A percentile compares a stretch with the other conserved stretches of the same genome.
Evolutionary conservation across 352 stramenopile genomes (phyloP).

Genomic region (Plasmopara muralis): DNA sequence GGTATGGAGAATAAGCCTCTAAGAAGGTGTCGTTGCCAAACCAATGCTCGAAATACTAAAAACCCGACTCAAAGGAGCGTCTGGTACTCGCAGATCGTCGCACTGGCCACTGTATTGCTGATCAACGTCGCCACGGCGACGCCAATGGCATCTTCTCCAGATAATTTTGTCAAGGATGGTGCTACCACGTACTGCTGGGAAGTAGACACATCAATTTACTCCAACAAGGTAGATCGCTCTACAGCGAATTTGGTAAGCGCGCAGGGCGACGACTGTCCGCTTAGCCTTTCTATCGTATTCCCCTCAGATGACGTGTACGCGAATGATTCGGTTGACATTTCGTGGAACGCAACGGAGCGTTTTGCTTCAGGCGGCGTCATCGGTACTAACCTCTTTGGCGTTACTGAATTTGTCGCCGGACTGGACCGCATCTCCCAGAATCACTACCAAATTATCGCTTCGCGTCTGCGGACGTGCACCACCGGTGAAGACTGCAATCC

Average conservation of each 20-base stretch:
- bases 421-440: conserved; percentile 49
- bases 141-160: conserved; percentile 13
- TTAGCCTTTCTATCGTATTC: conserved; percentile 42
- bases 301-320: conserved; percentile 39
- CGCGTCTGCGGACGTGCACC: conserved; percentile 43
- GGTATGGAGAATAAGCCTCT: conserved; percentile 6
- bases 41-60: conserved; percentile 1
- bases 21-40: conserved; percentile 9
- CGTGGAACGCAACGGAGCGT: conserved; percentile 59
- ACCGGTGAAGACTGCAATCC: conserved; percentile 46
- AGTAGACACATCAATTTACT: conserved; percentile 47
- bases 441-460: conserved; percentile 48
- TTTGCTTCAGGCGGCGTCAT: conserved; percentile 25
- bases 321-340: conserved; percentile 50
- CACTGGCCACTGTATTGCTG: conserved; percentile 11
- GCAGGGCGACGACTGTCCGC: conserved; percentile 40
- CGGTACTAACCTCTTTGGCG: conserved; percentile 38
- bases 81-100: conserved; percentile 4
- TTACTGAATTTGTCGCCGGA: conserved; percentile 34
- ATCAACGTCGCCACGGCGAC: conserved; percentile 12
- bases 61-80: conserved; percentile 1
- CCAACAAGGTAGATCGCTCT: conserved; percentile 37
- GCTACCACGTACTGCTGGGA: conserved; percentile 59
- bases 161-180: conserved; percentile 29
- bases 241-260: conserved; percentile 27